A percentile compares a stretch with the other conserved stretches of the same genome.
phyloP scores from a whole-genome alignment of 2,329 filamentous ascomycete species.

The Chrysoporthe puriensis region DNA sequence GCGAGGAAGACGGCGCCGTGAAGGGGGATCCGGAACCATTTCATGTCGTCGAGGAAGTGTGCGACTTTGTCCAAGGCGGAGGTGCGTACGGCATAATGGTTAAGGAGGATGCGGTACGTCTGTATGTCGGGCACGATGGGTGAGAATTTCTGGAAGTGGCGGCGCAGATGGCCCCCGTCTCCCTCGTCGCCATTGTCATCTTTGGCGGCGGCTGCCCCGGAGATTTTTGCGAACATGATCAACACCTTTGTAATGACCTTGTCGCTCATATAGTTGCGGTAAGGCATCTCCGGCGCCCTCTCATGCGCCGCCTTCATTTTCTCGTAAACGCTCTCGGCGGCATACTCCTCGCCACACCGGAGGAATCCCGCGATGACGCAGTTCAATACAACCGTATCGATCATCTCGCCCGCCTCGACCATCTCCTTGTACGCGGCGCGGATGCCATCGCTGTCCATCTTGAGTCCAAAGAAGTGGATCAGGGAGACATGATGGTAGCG shows the following conservation, averaged over 20 bases:
- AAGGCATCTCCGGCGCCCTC: conserved; percentile 44
- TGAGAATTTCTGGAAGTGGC: conserved; percentile 61
- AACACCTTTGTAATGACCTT: conserved; percentile 58
- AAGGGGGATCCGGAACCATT: conserved; percentile 65
- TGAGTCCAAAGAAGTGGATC: conserved; percentile 82
- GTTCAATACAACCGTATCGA: conserved; percentile 87
- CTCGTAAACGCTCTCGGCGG: conserved; percentile 80
- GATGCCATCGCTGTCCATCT: conserved; percentile 72
- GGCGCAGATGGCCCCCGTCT: conserved; percentile 46
- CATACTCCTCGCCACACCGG: conserved; percentile 72
- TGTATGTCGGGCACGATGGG: conserved; percentile 73
- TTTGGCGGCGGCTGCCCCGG: conserved; percentile 53
- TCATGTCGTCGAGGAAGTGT: conserved; percentile 81
- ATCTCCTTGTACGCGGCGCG: conserved; percentile 79
- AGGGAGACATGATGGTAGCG: conserved; percentile 81
- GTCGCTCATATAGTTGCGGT: conserved; percentile 50
- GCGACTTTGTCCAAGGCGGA: conserved; percentile 75
- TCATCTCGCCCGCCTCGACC: conserved; percentile 82
- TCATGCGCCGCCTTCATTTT: conserved; percentile 74
- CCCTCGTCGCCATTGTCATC: background rate
- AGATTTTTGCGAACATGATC: conserved; percentile 60
- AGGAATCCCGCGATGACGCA: conserved; percentile 81
- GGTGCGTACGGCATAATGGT: conserved; percentile 68
- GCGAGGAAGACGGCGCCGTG: conserved; percentile 79
- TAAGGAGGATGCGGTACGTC: conserved; percentile 80